Conservation (phyloP, 768 basidiomycete species). For the Imleria badia region DNA sequence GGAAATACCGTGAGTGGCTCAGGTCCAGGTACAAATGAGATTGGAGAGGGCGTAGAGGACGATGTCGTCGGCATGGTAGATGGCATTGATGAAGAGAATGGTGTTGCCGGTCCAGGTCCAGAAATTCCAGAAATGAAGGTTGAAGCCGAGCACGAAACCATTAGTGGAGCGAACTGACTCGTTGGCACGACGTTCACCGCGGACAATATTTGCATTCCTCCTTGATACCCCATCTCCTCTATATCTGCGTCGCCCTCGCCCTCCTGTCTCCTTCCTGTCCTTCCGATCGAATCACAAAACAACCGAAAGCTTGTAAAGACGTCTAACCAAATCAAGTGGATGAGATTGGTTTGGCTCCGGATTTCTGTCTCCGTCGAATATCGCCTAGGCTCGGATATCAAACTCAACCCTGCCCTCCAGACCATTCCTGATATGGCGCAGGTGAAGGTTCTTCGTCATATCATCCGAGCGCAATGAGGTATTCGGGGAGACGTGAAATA, state of each 20-base stretch:
- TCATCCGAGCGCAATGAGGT: slow-evolving; percentile 4
- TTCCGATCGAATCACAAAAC: slow-evolving; percentile 30
- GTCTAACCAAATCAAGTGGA: slow-evolving; percentile 37
- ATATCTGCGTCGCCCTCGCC: slow-evolving; percentile 27
- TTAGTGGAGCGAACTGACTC: slow-evolving; percentile 25
- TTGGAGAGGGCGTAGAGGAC: slow-evolving; percentile 25
- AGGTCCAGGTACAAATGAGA: slow-evolving; percentile 11
- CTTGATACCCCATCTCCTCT: slow-evolving; percentile 29
- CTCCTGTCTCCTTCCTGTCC: slow-evolving; percentile 20
- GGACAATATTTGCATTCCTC: slow-evolving; percentile 32
- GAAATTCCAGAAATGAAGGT: slow-evolving; percentile 45
- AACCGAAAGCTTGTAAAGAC: slow-evolving; percentile 33
- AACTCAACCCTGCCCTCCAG: slow-evolving; percentile 7
- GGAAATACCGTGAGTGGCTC: slow-evolving; percentile 33
- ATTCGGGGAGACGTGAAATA: slow-evolving; percentile 21
- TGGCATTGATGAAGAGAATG: slow-evolving; percentile 26
- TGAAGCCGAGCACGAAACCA: slow-evolving; percentile 32
- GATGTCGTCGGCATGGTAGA: slow-evolving; percentile 20
- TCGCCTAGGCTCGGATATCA: slow-evolving; percentile 5
- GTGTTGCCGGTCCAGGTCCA: slow-evolving; percentile 23
- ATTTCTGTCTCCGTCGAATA: slow-evolving; percentile 26
- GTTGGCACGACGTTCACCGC: slow-evolving; percentile 11
- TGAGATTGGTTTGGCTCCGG: slow-evolving; percentile 47
- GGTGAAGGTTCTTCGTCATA: not conserved
- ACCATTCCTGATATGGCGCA: slow-evolving; percentile 10